Evolutionary conservation across 164 flowering plant species (phyloP).

Genomic region (Magnolia kwangsiensis): DNA sequence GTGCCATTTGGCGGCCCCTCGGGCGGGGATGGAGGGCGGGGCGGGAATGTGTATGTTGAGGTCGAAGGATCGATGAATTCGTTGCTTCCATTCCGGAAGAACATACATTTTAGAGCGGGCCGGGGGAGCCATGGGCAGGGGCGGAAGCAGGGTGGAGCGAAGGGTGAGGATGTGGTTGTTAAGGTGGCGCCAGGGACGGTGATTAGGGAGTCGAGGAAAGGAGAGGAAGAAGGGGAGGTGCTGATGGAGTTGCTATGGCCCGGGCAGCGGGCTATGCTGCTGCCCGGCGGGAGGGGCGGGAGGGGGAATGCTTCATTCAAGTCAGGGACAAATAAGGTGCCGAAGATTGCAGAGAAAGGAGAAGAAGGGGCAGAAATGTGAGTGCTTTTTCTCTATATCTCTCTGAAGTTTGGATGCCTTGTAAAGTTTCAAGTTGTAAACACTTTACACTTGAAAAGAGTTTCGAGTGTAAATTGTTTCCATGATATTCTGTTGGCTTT

Average conservation of each 20-base stretch:
- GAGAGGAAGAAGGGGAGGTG: conserved; percentile 38
- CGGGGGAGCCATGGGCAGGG: conserved; percentile 89
- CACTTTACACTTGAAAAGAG: too few relatives aligned
- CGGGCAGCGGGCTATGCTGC: conserved; percentile 74
- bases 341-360: conserved; percentile 91
- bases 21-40: conserved; percentile 95
- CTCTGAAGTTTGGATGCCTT: too few relatives aligned
- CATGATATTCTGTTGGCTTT: too few relatives aligned
- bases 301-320: conserved; percentile 94
- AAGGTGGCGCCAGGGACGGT: conserved; percentile 96
- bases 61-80: conserved; percentile 93
- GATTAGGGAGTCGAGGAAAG: conserved; percentile 53
- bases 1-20: conserved; percentile 95
- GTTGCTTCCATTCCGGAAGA: conserved; percentile 72
- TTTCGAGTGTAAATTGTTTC: too few relatives aligned
- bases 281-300: conserved; percentile 97
- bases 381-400: conserved; percentile 23
- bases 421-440: too few relatives aligned
- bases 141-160: conserved; percentile 62
- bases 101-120: conserved; percentile 84
- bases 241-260: conserved; percentile 77
- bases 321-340: conserved; percentile 80
- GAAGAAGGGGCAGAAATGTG: conserved; percentile 93
- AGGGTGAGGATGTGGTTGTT: conserved; percentile 85
- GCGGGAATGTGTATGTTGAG: conserved; percentile 85